These are phyloP conservation scores for Exsudoporus frostii DNA, from an alignment of 768 basidiomycete species.

Conservation along the genomic window DNA sequence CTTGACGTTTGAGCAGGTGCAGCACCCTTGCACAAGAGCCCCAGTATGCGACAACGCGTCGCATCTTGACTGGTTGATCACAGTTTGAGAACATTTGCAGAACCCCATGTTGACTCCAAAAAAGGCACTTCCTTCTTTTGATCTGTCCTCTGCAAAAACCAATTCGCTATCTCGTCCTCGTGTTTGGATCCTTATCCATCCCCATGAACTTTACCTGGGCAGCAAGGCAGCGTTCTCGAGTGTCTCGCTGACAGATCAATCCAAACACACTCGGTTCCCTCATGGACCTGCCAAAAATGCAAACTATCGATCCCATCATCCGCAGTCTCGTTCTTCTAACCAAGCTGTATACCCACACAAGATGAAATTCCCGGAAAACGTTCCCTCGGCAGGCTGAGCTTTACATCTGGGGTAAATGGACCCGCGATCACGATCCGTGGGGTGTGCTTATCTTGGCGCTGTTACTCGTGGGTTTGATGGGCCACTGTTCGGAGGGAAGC, in stretches of 20 bases:
- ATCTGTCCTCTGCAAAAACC: conserved; percentile 1
- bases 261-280: background rate
- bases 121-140: background rate
- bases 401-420: conserved; percentile 16
- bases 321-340: background rate
- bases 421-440: background rate
- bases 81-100: background rate
- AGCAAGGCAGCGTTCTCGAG: background rate
- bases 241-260: background rate
- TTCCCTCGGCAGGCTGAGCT: conserved; percentile 8
- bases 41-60: background rate
- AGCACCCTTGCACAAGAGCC: background rate
- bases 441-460: conserved; percentile 16
- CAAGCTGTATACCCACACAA: conserved; percentile 4
- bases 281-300: background rate
- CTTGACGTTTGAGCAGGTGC: conserved; percentile 3
- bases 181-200: conserved; percentile 7
- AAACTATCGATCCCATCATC: background rate
- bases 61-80: background rate
- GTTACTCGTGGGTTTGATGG: conserved; percentile 7
- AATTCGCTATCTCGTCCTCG: conserved; percentile 12
- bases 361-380: conserved; percentile 1
- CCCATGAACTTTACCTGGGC: background rate
- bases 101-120: background rate
- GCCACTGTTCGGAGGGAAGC: conserved; percentile 16